Evolutionary conservation across 164 flowering plant genomes (phyloP), one percentile per base, ranked within the genome.

Genomic region (Brasenia schreberi): DNA sequence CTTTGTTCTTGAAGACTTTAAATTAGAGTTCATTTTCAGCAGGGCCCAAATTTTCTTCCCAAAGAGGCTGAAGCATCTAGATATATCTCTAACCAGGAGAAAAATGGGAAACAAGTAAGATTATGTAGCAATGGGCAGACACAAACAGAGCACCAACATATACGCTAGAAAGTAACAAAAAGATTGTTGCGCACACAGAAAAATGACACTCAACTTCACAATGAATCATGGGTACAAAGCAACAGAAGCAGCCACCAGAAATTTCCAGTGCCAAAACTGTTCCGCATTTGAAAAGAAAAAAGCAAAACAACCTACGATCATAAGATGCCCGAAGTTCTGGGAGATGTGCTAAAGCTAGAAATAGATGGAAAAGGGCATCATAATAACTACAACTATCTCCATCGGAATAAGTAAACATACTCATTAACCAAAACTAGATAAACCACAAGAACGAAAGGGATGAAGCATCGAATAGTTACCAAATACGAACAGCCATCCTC

Each of bases 11-110:
- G 81, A 66, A 59, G 68, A 43, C 19, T 42, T 68, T 75, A 69
- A 76, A 72, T 70, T 78, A 74, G 87, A 75, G 73, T 74, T 87
- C 98, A 94, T 94, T 72, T 80, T 82, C 12, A 45, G 11, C 53
- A 45, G 53, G 53, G 12, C 11, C 12, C 12, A 12, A 12, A 7
- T 7, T 5, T 45, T 12, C 7, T 45, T 45, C 11, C 53, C 12
- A 12, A 12, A 45, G 12, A 45, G 53, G 53, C 12, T 45, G 27
- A 45, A 2, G 53, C 12, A 12, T 45, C 53, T 7, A 12, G 53
- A 7, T 45, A 45, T 45, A 7, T 7, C 7, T 45, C 53, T 45
- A 12, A 7, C 53, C 53, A 45, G 11, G 11, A 45, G 53, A 45
- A 45, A 45, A 45, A 45, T 45, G 53, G 53, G 0, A 45, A 45